phyloP scores from a whole-genome alignment of 2,329 filamentous ascomycete species.

The Penicillium sp. region DNA sequence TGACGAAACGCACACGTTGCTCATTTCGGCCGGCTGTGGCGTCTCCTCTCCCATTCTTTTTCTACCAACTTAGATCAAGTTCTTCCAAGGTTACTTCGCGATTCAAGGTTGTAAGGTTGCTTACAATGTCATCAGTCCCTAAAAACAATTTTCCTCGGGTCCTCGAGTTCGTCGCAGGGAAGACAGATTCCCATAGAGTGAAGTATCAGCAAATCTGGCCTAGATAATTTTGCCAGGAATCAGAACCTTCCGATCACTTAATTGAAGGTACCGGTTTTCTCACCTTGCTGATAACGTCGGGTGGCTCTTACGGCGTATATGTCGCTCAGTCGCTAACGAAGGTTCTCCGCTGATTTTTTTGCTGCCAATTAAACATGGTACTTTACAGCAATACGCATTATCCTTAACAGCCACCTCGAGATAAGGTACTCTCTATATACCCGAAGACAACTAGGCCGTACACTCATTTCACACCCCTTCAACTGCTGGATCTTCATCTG shows the following conservation, averaged over 20 bases:
- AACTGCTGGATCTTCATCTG: constrained; percentile 38
- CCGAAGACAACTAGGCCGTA: constrained; percentile 26
- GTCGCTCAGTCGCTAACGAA: too few relatives aligned
- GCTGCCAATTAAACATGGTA: too few relatives aligned
- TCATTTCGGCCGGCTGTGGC: constrained; percentile 3
- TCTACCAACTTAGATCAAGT: neutral
- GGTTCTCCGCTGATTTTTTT: too few relatives aligned
- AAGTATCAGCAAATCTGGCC: too few relatives aligned
- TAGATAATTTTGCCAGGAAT: too few relatives aligned
- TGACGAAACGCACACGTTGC: neutral
- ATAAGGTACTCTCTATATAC: neutral
- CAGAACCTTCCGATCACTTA: too few relatives aligned
- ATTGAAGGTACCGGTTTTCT: too few relatives aligned
- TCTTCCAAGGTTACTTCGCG: neutral
- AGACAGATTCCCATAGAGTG: neutral
- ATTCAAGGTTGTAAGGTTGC: neutral
- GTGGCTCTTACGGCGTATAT: too few relatives aligned
- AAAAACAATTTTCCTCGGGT: neutral
- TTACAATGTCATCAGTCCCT: neutral
- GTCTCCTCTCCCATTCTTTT: neutral
- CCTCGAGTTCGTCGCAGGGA: neutral
- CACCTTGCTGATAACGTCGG: too few relatives aligned
- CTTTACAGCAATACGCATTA: too few relatives aligned
- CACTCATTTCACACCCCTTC: constrained; percentile 35
- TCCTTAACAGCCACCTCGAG: too few relatives aligned